phyloP scores from a whole-genome alignment of 2,329 filamentous ascomycete genomes.

The Aureobasidium sp. region DNA sequence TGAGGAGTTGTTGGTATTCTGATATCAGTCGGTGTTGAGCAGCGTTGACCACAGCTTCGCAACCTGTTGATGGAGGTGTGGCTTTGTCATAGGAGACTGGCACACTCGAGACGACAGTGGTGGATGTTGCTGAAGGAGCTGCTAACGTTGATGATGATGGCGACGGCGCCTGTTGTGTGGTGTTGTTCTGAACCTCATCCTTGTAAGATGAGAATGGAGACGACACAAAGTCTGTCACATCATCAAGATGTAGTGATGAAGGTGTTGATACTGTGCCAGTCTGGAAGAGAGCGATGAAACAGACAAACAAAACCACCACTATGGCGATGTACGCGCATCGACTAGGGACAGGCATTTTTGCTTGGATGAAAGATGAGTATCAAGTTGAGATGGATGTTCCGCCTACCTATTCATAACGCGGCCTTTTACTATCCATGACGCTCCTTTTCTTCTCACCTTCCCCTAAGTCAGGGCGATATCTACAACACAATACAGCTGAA shows the following conservation, averaged over 20 bases:
- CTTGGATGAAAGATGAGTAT: background rate
- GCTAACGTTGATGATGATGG: background rate
- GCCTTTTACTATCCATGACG: slow-evolving; percentile 3
- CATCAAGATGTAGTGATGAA: slow-evolving; percentile 5
- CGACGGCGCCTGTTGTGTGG: background rate
- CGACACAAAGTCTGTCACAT: background rate
- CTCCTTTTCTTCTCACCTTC: slow-evolving; percentile 2
- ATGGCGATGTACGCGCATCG: slow-evolving; percentile 1
- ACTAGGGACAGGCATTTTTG: slow-evolving; percentile 1
- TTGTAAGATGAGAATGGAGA: slow-evolving; percentile 4
- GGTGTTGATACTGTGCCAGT: slow-evolving; percentile 6
- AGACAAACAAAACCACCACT: background rate
- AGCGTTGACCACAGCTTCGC: slow-evolving; percentile 2
- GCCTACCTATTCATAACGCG: background rate
- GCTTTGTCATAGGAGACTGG: slow-evolving; percentile 7
- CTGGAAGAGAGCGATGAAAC: slow-evolving; percentile 1
- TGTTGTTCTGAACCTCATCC: background rate
- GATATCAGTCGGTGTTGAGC: slow-evolving; percentile 1
- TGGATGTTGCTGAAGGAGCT: background rate
- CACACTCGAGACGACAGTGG: background rate
- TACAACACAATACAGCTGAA: background rate
- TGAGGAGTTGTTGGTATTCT: slow-evolving; percentile 8
- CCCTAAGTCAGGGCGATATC: background rate
- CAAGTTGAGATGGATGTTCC: background rate
- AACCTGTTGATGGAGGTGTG: slow-evolving; percentile 6